Base-by-base conservation (phyloP, 1,284 basidiomycete genomes). In the Pisolithus thermaeus region DNA sequence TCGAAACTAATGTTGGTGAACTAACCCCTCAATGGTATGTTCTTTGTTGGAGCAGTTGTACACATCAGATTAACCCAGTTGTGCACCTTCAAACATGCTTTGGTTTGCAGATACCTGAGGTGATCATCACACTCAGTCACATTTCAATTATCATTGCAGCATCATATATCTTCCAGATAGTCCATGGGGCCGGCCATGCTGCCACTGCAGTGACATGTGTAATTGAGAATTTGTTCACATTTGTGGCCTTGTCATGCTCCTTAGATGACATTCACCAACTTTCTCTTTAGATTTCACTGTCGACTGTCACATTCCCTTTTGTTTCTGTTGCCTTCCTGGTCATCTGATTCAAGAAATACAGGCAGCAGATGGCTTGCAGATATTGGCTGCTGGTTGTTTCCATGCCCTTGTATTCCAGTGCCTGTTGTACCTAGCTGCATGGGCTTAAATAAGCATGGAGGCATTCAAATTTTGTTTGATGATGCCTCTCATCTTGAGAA, bases 181-280 rank as follows among this genome's bases (percentile, higher is more conserved):
- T 85, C 18, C 87, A 90, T 57, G 87, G 90, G 68, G 64, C 76
- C 0, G 87, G 87, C 12, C 87, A 90, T 64, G 83, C 81, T 16
- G 57, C 88, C 27, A 69, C 79, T 12, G 84, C 83, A 12, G 81
- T 85, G 23, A 59, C 83, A 83, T 87, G 67, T 57, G 83, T 68
- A 35, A 16, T 22, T 9, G 36, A 32, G 18, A 48, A 9, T 3
- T 8, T 23, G n/a, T 46, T 7, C 6, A 20, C 11, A 5, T 16
- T 16, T 23, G 14, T 22, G 28, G 30, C n/a, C 36, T 44, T 60
- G 23, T 63, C 35, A 1, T 28, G 22, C 2, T 37, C 30, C n/a
- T 39, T 27, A 66, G 68, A 18, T 64, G 69, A 46, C 65, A 49
- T 30, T 65, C 87, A 30, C 81, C 83, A 1, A 69, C 88, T 9